Evolutionary conservation across 139 green algal species (phyloP), one percentile per base, ranked within the genome.

Genomic region (Trebouxia sp.): DNA sequence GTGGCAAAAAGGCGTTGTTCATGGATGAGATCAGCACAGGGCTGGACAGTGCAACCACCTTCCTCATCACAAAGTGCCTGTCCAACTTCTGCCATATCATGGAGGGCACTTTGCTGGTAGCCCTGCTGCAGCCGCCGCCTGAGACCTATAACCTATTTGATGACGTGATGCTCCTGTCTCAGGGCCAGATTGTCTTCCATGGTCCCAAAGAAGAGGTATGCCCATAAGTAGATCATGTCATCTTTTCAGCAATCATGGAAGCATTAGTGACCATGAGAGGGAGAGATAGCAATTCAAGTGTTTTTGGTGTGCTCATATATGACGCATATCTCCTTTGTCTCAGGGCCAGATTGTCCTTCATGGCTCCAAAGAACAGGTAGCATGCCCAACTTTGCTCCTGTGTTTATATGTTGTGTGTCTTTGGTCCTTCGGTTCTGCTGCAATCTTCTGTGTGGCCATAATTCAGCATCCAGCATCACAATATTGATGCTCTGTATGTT

Each of bases 81-180:
- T 58, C 72, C 79, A 65, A 69, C 62, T 76, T 82, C 15, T 50
- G 35, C 35, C 83, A 89, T 69, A 53, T 77, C n/a, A 47, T 81
- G 28, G 48, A 87, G 51, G 80, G 30, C 43, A 90, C 86, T 10
- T 41, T 84, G 32, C 53, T 90, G 20, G 65, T 91, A 28, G 86
- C 78, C 22, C 82, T 91, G 72, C 81, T 91, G 65, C 87, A 91
- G 76, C 87, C 87, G 0, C 56, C 82, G 45, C 87, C 87, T 24
- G 87, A 91, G 74, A 88, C 86, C 4, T 90, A 85, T 15, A 28
- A 85, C 32, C 86, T 95, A 6, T 95, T 95, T 79, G 91, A 95
- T 56, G 86, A 95, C 39, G 65, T 95, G 17, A 78, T 95, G n/a
- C 79, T 95, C 37, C 75, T 94, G 17, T 87, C 82, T 22, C 84